These are phyloP conservation scores for Quillaja saponaria DNA, from an alignment of 306 rosid genomes.

Conservation along the genomic window DNA sequence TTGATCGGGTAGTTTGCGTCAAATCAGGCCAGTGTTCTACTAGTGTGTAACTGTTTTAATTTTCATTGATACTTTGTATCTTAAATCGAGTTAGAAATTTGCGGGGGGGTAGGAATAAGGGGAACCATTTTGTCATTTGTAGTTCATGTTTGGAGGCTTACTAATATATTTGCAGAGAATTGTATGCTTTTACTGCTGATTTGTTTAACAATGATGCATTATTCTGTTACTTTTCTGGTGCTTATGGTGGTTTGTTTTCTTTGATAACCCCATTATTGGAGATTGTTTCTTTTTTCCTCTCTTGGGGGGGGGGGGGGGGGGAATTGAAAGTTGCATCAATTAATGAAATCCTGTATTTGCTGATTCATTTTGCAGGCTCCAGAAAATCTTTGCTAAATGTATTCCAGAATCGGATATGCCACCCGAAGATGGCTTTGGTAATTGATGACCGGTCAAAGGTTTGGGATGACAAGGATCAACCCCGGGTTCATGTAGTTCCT, in stretches of 20 bases:
- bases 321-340: too few relatives aligned
- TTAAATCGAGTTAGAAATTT: neutral
- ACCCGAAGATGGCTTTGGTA: conserved; percentile 96
- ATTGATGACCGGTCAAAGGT: conserved; percentile 94
- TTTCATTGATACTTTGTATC: conserved; percentile 7
- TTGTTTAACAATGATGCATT: too few relatives aligned
- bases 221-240: too few relatives aligned
- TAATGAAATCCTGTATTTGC: too few relatives aligned
- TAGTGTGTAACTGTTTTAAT: neutral
- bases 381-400: conserved; percentile 81
- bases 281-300: too few relatives aligned
- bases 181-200: conserved; percentile 1
- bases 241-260: too few relatives aligned
- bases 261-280: too few relatives aligned
- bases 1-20: conserved; percentile 78
- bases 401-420: conserved; percentile 76
- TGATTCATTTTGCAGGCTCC: conserved; percentile 52
- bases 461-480: conserved; percentile 97
- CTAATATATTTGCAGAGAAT: neutral
- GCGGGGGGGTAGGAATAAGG: neutral
- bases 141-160: neutral
- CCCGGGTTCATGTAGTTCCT: conserved; percentile 93
- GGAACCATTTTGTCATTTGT: too few relatives aligned
- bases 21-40: conserved; percentile 64
- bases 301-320: too few relatives aligned